Base-by-base conservation (phyloP, 2,329 filamentous ascomycete genomes). In the Lachnellula subtilissima region DNA sequence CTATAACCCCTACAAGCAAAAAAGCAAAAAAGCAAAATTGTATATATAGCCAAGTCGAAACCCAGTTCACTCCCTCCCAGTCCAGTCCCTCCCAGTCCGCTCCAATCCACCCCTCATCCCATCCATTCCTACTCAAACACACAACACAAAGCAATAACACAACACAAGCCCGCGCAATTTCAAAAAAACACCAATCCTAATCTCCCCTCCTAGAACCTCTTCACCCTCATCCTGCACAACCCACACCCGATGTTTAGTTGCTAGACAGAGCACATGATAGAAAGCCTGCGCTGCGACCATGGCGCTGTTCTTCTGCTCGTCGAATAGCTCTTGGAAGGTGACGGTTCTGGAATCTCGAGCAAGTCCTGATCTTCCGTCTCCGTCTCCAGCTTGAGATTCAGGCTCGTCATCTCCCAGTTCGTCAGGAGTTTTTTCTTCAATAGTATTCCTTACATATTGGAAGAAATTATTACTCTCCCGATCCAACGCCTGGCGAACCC, bases 281-380 rank as follows among this genome's bases (percentile, higher is more conserved):
- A 90, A 87, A 0, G 85, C 89, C 69, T 91, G 88, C 2, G 88
- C 85, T 8, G 87, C 88, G 12, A 90, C 84, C 32, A 82, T 74
- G 43, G 70, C 75, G 32, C 81, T 83, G 43, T 68, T 65, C 37
- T 76, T 72, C 9, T 67, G 67, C 0, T 83, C 79, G n/a, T 82
- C 77, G 46, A 94, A 82, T 9, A 96, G 73, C 49, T 83, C 75
- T 47, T 86, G 82, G 66, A 97, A 95, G 0, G 78, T 74, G 43
- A 94, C 75, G 72, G 28, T 28, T 28, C 28, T 28, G 28, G 19
- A 19, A 19, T 19, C 1, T 19, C 19, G 19, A 19, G 19, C 19
- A 19, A 19, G 23, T 77, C 83, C 39, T 61, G 59, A 8, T 48
- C 37, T 12, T 50, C 43, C 25, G 22, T 36, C 43, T 19, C 54